These are phyloP conservation scores for Phtheirospermum japonicum DNA, from an alignment of 257 asterid genomes.

Conservation along the genomic window DNA sequence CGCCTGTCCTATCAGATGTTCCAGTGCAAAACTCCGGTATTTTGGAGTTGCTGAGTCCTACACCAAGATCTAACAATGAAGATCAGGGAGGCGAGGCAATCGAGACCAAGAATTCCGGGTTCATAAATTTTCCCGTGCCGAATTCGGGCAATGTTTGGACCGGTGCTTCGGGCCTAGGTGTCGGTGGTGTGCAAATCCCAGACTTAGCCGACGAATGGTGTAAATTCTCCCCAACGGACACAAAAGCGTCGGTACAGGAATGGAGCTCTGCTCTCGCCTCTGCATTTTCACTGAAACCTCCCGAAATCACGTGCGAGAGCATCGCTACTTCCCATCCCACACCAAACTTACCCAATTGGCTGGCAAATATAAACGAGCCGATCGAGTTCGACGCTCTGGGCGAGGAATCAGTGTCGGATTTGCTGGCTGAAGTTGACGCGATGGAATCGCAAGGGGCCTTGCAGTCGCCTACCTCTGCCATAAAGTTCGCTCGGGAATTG, in stretches of 20 bases:
- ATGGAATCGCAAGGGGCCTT: conserved; percentile 51
- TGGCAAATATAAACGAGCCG: conserved; percentile 50
- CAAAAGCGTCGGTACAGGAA: conserved; percentile 21
- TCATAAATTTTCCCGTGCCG: conserved; percentile 38
- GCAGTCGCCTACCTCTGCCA: conserved; percentile 48
- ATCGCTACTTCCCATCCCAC: conserved; percentile 25
- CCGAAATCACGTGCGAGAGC: conserved; percentile 39
- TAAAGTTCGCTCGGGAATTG: conserved; percentile 43
- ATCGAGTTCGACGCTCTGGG: conserved; percentile 68
- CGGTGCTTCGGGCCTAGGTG: conserved; percentile 17
- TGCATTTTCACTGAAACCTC: conserved; percentile 36
- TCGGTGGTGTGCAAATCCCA: conserved; percentile 34
- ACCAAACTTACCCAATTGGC: conserved; percentile 43
- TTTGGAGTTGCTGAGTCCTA: conserved; percentile 42
- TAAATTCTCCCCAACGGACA: conserved; percentile 36
- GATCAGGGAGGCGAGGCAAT: conserved; percentile 28
- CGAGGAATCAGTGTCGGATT: conserved; percentile 72
- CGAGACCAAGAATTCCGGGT: conserved; percentile 38
- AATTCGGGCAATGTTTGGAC: conserved; percentile 51
- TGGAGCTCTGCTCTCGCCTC: conserved; percentile 31
- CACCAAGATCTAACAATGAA: conserved; percentile 41
- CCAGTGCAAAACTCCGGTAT: conserved; percentile 31
- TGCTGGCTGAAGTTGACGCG: conserved; percentile 74
- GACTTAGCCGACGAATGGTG: conserved; percentile 53
- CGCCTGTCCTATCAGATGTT: conserved; percentile 28